Conservation (phyloP, 2,329 filamentous ascomycete species). For the Penicillium digitatum region DNA sequence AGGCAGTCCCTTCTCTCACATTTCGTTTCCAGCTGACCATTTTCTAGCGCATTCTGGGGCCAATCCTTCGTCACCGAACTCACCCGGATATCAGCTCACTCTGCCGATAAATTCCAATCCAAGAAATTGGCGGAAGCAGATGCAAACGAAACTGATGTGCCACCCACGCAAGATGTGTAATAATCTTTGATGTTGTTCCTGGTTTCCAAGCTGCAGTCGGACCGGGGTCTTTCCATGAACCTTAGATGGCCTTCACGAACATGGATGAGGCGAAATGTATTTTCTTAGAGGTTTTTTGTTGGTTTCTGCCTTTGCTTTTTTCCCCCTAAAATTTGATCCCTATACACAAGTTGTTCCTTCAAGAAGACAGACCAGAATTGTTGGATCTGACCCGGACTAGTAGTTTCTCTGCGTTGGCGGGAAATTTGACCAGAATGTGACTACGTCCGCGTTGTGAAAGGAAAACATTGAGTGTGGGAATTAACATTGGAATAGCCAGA, state of each 20-base stretch:
- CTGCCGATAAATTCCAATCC: constrained; percentile 36
- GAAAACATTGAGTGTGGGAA: no score
- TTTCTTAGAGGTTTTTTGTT: constrained; percentile 1
- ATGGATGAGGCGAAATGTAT: constrained; percentile 28
- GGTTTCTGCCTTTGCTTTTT: constrained; percentile 9
- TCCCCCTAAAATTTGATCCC: neutral
- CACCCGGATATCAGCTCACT: constrained; percentile 51
- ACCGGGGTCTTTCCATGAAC: constrained; percentile 15
- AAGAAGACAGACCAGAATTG: neutral
- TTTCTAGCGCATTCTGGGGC: constrained; percentile 80
- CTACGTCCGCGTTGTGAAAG: neutral
- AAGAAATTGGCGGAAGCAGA: constrained; percentile 23
- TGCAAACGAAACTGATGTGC: constrained; percentile 1
- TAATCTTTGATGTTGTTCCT: constrained; percentile 2
- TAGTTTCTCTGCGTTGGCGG: neutral
- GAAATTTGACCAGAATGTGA: neutral
- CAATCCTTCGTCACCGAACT: constrained; percentile 87
- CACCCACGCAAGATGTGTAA: constrained; percentile 1
- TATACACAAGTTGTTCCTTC: constrained; percentile 3
- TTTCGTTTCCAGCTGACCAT: constrained; percentile 19
- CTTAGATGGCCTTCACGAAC: constrained; percentile 25
- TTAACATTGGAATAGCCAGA: no score
- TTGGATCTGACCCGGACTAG: neutral
- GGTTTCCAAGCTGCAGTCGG: neutral
- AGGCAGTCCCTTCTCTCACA: neutral